These are phyloP conservation scores for Rubroshorea leprosula DNA, from an alignment of 345 rosid genomes.

Conservation along the genomic window DNA sequence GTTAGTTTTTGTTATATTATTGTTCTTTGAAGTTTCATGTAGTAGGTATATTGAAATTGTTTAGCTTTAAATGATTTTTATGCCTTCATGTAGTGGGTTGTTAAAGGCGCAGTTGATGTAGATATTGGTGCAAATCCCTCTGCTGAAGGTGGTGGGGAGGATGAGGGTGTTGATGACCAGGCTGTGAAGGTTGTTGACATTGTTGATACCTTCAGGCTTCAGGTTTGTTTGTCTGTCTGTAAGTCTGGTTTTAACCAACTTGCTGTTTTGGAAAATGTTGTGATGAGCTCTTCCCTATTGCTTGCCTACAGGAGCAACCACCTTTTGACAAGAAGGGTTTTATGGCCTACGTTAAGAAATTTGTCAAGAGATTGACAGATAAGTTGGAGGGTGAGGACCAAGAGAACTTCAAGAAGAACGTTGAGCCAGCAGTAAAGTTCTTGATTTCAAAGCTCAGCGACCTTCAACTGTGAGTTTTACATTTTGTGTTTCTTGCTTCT, in stretches of 20 bases:
- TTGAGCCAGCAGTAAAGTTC: slow-evolving; percentile 90
- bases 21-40: background rate
- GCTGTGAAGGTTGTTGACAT: slow-evolving; percentile 87
- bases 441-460: slow-evolving; percentile 74
- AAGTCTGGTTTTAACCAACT: background rate
- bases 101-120: slow-evolving; percentile 63
- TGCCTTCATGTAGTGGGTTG: slow-evolving; percentile 62
- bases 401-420: slow-evolving; percentile 60
- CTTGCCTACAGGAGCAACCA: slow-evolving; percentile 76
- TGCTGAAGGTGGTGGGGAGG: slow-evolving; percentile 78
- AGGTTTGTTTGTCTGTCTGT: slow-evolving; percentile 34
- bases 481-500: background rate
- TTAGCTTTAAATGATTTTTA: background rate
- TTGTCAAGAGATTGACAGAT: slow-evolving; percentile 63
- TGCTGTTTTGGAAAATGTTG: background rate
- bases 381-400: slow-evolving; percentile 51
- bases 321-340: slow-evolving; percentile 82
- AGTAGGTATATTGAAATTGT: background rate
- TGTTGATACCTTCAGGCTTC: slow-evolving; percentile 96
- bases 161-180: slow-evolving; percentile 88
- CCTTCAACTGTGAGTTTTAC: slow-evolving; percentile 72
- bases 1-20: slow-evolving; percentile 25
- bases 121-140: slow-evolving; percentile 98
- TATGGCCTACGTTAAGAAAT: slow-evolving; percentile 57
- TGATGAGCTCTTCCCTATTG: background rate